Evolutionary conservation across 352 stramenopile genomes (phyloP).

Genomic region (Elongisporangium undulatum): DNA sequence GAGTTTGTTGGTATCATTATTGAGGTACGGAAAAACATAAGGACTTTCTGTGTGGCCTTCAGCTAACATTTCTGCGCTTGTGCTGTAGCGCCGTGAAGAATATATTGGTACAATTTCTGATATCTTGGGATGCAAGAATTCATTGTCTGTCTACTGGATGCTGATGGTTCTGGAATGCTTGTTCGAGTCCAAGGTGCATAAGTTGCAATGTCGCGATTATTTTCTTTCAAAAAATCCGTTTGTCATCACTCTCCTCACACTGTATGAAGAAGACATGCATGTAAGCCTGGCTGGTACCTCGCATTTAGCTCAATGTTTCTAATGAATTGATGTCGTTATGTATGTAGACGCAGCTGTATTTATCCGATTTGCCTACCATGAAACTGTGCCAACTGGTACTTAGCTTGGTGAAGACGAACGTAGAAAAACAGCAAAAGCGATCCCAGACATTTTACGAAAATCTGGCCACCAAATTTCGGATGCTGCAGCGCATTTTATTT

Average conservation of each 20-base stretch:
- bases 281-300: slow-evolving; percentile 18
- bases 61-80: slow-evolving; percentile 5
- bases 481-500: slow-evolving; percentile 77
- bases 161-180: slow-evolving; percentile 60
- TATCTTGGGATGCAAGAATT: slow-evolving; percentile 45
- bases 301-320: background rate
- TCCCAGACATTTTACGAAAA: slow-evolving; percentile 66
- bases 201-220: slow-evolving; percentile 47
- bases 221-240: slow-evolving; percentile 64
- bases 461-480: slow-evolving; percentile 64
- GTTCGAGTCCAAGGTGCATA: slow-evolving; percentile 62
- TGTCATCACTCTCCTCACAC: slow-evolving; percentile 48
- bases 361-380: slow-evolving; percentile 76
- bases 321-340: background rate
- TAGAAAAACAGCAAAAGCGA: slow-evolving; percentile 56
- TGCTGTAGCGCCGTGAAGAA: slow-evolving; percentile 55
- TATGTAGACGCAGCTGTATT: slow-evolving; percentile 42
- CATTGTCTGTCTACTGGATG: slow-evolving; percentile 71
- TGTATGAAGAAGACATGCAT: slow-evolving; percentile 68
- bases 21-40: slow-evolving; percentile 40
- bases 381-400: slow-evolving; percentile 74
- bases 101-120: slow-evolving; percentile 68
- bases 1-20: slow-evolving; percentile 72
- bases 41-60: slow-evolving; percentile 1
- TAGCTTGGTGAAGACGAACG: slow-evolving; percentile 55